Conservation (phyloP, 768 basidiomycete genomes). For the Suillus variegatus region DNA sequence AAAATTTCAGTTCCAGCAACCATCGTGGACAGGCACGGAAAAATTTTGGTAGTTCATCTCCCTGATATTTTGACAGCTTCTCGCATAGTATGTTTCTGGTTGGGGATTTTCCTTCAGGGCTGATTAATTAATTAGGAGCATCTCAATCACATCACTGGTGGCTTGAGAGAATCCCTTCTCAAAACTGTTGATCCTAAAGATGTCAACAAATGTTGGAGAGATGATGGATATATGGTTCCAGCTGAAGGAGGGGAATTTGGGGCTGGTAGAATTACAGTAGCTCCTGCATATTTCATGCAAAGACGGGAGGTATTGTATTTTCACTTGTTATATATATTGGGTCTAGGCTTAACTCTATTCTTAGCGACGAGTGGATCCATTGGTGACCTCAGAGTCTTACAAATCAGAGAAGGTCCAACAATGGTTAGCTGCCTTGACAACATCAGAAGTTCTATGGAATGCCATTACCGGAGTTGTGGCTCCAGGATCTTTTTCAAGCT, state of each 20-base stretch:
- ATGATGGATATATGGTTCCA: no score
- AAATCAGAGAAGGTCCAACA: neutral
- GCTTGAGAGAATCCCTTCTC: neutral
- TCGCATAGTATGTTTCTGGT: neutral
- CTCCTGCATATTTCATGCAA: neutral
- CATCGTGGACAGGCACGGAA: neutral
- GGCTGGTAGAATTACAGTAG: neutral
- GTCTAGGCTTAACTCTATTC: neutral
- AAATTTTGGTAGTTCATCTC: neutral
- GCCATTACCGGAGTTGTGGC: neutral
- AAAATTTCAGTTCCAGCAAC: neutral
- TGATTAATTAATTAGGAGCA: neutral
- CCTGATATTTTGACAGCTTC: neutral
- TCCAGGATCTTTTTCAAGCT: neutral
- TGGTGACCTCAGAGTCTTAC: neutral
- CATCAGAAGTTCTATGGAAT: neutral
- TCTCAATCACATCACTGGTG: neutral
- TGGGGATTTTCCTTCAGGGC: neutral
- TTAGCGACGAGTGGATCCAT: neutral
- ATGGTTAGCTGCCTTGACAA: neutral
- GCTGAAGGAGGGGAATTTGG: neutral
- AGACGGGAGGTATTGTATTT: neutral
- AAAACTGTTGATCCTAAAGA: neutral
- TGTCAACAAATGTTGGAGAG: no score
- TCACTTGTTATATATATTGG: rapidly evolving